Evolutionary conservation across 345 rosid genomes (phyloP), one percentile per base, ranked within the genome.

Genomic region (Salix dunnii): DNA sequence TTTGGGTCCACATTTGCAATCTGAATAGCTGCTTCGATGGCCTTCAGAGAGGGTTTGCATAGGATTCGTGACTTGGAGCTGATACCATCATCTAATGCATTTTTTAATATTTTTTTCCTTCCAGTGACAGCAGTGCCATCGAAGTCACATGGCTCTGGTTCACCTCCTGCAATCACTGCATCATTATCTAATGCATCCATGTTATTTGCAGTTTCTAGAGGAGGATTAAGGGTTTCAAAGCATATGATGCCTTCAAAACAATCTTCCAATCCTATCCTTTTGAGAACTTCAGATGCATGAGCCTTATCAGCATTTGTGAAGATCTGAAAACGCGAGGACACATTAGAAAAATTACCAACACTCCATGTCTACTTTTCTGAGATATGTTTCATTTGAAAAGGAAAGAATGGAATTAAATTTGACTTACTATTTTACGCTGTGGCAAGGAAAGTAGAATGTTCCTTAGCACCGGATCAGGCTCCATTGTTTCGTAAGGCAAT

Each of bases 371-470:
- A 20, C 62, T 64, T 60, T 25, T 16, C 18, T 31, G 72, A 60
- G 33, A 33, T 2, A 23, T 68, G 2, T 30, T 63, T 60, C 17
- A n/a, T 10, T 31, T 68, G 62, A 65, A 65, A 65, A 2, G 38
- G 46, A 30, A 49, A 38, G 18, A 31, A 25, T 21, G 42, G 20
- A 68, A 28, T 62, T 7, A 35, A 67, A 61, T 58, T 70, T 25
- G 10, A 78, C 92, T 8, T 90, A 93, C 98, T 23, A 93, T 87
- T 89, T 93, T 96, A 68, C 87, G 88, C 74, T 88, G 94, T 27
- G 92, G 96, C 89, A 89, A 85, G 72, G 99, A 90, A 72, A 91
- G 90, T 1, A 96, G 90, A 66, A 96, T 91, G 83, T 89, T 91
- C 75, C 96, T 91, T 7, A 93, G 82, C 38, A 89, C 69, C 0